Evolutionary conservation across 2,329 filamentous ascomycete species (phyloP).

Genomic region (Cordyceps fumosorosea): DNA sequence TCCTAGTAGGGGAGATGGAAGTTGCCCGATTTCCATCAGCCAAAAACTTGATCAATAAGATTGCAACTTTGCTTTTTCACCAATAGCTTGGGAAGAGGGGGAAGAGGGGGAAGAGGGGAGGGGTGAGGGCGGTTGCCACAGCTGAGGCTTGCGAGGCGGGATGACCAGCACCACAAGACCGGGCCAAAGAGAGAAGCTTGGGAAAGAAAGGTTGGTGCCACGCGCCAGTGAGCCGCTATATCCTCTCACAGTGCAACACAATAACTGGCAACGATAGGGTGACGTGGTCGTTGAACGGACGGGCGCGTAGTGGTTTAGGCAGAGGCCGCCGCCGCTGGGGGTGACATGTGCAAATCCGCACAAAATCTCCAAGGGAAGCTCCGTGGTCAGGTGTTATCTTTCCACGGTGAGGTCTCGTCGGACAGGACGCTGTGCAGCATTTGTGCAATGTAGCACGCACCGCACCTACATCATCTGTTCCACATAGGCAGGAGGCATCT

Average conservation of each 20-base stretch:
- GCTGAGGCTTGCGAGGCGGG: constrained; percentile 9
- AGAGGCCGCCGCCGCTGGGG: no score
- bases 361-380: no score
- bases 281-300: background rate
- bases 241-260: background rate
- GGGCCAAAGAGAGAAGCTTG: background rate
- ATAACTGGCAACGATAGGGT: background rate
- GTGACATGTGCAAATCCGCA: no score
- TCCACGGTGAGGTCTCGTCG: background rate
- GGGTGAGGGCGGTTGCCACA: background rate
- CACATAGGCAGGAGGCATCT: background rate
- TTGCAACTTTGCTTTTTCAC: background rate
- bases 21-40: no score
- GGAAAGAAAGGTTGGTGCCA: background rate
- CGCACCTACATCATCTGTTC: background rate
- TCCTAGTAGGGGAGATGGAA: no score
- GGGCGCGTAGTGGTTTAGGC: no score
- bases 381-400: background rate
- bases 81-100: background rate
- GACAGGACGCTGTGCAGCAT: constrained; percentile 3
- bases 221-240: constrained; percentile 7
- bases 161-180: background rate
- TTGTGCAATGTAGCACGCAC: background rate
- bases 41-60: background rate
- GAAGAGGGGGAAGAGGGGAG: background rate